Conservation (phyloP, 345 rosid species). For the Brassica carinata region DNA sequence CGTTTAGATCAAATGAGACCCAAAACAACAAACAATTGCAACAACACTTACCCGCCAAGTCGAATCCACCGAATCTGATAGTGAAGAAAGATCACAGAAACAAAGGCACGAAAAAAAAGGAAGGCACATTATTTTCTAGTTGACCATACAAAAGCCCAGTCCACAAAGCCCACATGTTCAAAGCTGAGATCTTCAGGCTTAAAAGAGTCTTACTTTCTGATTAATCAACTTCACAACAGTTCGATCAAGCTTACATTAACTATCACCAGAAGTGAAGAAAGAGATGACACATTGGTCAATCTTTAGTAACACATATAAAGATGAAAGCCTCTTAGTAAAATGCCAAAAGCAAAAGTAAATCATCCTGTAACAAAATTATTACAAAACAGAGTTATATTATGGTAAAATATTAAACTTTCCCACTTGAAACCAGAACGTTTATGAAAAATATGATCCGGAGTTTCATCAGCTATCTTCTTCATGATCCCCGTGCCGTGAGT, state of each 20-base stretch:
- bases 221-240: not conserved
- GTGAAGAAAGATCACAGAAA: slow-evolving; percentile 19
- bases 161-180: not conserved
- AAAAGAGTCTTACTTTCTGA: not conserved
- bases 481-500: slow-evolving; percentile 42
- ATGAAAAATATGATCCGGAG: not conserved
- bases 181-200: not conserved
- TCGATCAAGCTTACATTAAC: not conserved
- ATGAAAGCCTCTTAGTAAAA: slow-evolving; percentile 8
- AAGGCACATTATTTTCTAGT: not conserved
- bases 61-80: slow-evolving; percentile 13
- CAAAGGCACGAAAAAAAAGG: not conserved
- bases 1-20: not conserved
- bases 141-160: slow-evolving; percentile 27
- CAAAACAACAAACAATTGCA: not conserved
- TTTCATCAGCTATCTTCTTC: slow-evolving; percentile 37
- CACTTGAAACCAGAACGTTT: slow-evolving; percentile 27
- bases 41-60: slow-evolving; percentile 15
- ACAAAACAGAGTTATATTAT: not conserved
- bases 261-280: not conserved
- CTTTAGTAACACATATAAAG: not conserved
- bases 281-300: not conserved
- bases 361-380: slow-evolving; percentile 7
- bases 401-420: slow-evolving; percentile 3
- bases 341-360: slow-evolving; percentile 8